Conservation (phyloP, 2,329 filamentous ascomycete species). For the Hypoxylon sp. region DNA sequence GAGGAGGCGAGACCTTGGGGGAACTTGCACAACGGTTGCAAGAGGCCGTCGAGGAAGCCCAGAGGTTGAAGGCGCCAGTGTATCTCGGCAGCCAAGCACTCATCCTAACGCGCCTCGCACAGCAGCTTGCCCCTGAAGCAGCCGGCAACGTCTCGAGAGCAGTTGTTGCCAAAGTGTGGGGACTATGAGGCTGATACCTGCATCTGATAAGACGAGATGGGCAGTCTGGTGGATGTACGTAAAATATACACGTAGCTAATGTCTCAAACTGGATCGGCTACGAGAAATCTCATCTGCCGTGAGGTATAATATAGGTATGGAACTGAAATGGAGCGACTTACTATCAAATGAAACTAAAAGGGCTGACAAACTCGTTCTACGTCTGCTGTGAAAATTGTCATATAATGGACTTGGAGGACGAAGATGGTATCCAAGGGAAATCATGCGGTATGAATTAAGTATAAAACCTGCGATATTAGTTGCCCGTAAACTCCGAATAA, state of each 20-base stretch:
- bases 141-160: conserved; percentile 43
- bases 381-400: neutral
- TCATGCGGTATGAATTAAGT: conserved; percentile 21
- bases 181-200: conserved; percentile 35
- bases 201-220: neutral
- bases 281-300: neutral
- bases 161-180: conserved; percentile 48
- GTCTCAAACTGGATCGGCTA: neutral
- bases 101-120: conserved; percentile 53
- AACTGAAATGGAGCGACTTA: conserved; percentile 3
- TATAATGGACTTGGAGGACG: neutral
- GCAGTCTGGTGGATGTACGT: neutral
- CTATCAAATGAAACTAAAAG: neutral
- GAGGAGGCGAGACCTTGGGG: conserved; percentile 45
- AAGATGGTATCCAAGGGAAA: neutral
- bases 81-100: conserved; percentile 58
- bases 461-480: conserved; percentile 28
- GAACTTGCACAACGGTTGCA: conserved; percentile 52
- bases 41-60: conserved; percentile 58
- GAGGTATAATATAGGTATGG: neutral
- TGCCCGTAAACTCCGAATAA: conserved; percentile 4
- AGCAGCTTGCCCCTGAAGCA: conserved; percentile 39
- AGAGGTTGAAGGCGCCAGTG: conserved; percentile 57
- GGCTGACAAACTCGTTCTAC: neutral
- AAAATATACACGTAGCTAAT: neutral